Evolutionary conservation across 2,329 filamentous ascomycete species (phyloP), one percentile per base, ranked within the genome.

Genomic region (Fusarium tuaranense): DNA sequence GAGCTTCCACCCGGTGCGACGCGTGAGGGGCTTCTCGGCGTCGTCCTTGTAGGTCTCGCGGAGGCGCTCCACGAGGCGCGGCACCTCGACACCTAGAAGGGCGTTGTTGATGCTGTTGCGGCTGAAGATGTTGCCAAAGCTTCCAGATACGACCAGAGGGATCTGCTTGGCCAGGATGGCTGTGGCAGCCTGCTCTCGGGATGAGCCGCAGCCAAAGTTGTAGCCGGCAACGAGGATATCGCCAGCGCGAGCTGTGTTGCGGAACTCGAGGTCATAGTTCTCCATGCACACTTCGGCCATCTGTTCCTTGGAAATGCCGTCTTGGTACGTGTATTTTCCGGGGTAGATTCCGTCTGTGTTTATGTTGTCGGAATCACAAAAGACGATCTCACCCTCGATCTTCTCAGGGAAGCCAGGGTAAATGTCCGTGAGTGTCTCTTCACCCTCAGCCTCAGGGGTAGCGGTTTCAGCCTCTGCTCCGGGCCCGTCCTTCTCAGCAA

Each of bases 291-390:
- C 95, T 75, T 93, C 87, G 0, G 95, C 94, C 96, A 98, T 98
- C 67, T 91, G 91, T 71, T 94, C 92, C 1, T 84, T 86, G 0
- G 93, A 85, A 1, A 98, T 88, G 78, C 94, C 89, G 80, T 98
- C 95, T 81, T 97, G 94, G 83, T 98, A 98, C 0, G 95, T 98
- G 82, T 94, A 95, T 81, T 95, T 95, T 6, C 94, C 79, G 75
- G 95, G 93, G 82, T 98, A 98, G 81, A 98, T 98, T 64, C 90
- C 92, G 80, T 98, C 96, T 0, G 96, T 98, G 84, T 97, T 94
- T 81, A 98, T 91, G 84, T 76, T 77, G 4, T 76, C 71, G 6
- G 14, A 41, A 22, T 76, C 70, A 4, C 63, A 72, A 83, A 97
- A 98, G 57, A 97, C 87, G 68, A 98, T 97, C 82, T 98, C 94